Conservation (phyloP, 768 basidiomycete species). For the Trametes coccinea region DNA sequence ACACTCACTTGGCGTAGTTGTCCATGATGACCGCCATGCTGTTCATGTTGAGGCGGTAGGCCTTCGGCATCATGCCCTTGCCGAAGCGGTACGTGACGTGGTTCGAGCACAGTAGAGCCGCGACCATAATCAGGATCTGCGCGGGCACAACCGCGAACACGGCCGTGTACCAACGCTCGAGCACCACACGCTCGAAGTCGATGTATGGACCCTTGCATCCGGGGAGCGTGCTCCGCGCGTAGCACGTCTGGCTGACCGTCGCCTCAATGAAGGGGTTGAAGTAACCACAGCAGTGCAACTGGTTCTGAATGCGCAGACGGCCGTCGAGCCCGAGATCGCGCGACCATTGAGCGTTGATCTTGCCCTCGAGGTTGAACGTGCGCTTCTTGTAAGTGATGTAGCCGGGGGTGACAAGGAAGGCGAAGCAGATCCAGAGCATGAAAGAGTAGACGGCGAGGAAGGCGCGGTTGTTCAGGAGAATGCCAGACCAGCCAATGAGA, state of each 20-base stretch:
- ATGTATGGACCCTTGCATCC: constrained; percentile 74
- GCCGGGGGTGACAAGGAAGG: constrained; percentile 69
- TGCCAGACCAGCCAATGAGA: constrained; percentile 74
- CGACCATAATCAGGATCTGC: constrained; percentile 64
- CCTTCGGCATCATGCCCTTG: constrained; percentile 86
- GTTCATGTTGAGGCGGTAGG: constrained; percentile 70
- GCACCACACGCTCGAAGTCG: constrained; percentile 52
- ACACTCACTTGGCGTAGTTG: constrained; percentile 69
- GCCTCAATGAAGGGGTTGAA: constrained; percentile 81
- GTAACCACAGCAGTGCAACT: constrained; percentile 79
- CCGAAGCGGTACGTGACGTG: constrained; percentile 87
- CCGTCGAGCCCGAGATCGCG: constrained; percentile 56
- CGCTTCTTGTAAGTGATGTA: constrained; percentile 76
- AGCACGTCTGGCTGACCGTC: constrained; percentile 72
- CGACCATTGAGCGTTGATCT: constrained; percentile 79
- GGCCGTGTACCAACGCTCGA: constrained; percentile 64
- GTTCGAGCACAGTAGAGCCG: constrained; percentile 71
- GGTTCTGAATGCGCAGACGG: constrained; percentile 69
- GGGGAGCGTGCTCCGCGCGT: constrained; percentile 65
- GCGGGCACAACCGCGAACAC: constrained; percentile 68
- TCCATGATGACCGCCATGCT: constrained; percentile 86
- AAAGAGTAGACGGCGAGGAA: constrained; percentile 77
- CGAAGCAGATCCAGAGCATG: constrained; percentile 73
- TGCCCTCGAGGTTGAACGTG: constrained; percentile 80
- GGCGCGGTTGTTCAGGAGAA: constrained; percentile 79